Evolutionary conservation across 208 protist genomes (phyloP).

Genomic region (Plasmodiophora brassicae): DNA sequence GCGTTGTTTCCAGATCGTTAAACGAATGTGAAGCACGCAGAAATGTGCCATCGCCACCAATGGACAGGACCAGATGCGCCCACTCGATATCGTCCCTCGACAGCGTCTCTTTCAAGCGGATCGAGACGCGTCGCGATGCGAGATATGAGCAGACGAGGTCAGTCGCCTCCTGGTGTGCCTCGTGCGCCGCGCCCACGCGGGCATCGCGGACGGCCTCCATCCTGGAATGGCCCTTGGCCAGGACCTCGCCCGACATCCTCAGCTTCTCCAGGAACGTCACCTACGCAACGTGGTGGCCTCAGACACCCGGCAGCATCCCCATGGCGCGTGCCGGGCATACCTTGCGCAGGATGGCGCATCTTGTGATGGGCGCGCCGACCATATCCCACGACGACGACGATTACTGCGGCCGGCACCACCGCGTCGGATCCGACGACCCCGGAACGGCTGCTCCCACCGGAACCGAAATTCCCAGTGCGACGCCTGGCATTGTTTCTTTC

Average conservation of each 20-base stretch:
- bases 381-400: no score
- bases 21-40: background rate
- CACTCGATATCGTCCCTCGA: background rate
- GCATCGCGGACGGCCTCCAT: background rate
- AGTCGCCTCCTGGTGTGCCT: background rate
- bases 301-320: no score
- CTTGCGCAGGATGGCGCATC: no score
- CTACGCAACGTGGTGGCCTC: no score
- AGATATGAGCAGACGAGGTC: slow-evolving; percentile 15
- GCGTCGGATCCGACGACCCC: no score
- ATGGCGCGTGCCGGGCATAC: no score
- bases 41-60: background rate
- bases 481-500: no score
- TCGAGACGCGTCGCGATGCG: background rate
- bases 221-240: background rate
- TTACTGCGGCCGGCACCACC: no score
- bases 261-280: slow-evolving; percentile 23
- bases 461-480: no score
- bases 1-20: background rate
- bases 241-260: background rate
- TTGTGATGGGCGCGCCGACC: no score
- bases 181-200: background rate
- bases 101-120: background rate
- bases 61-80: background rate
- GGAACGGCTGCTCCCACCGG: no score